Evolutionary conservation across 305 asterid genomes (phyloP), one percentile per base, ranked within the genome.

Genomic region (Solanum hybrid): DNA sequence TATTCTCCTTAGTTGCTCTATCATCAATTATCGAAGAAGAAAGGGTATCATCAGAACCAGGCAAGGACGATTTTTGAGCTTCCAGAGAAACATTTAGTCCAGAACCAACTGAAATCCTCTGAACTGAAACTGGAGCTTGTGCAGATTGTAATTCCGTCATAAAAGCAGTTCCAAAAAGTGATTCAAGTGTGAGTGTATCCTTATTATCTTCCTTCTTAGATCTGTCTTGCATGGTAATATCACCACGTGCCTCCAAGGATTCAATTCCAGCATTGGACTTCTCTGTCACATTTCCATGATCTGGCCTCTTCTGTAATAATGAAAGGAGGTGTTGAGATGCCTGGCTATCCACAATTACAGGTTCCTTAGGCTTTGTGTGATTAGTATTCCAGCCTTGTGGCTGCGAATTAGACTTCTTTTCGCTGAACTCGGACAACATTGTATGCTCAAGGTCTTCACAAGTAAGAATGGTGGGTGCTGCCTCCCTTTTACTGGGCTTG

Each of bases 361-460:
- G 89, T 89, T 77, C 94, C 87, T 93, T 94, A 83, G 88, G 67
- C 90, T 92, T 91, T 88, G 91, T 89, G 89, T 89, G 90, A 86
- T 90, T 76, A 61, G 89, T 35, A 89, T 86, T 91, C 95, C 93
- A 90, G 89, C 84, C 90, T 92, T 90, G 91, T 64, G 87, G 42
- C 51, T 83, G 89, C 82, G 94, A 93, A 61, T 83, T 86, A 89
- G 93, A 87, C 83, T 94, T 81, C 91, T 92, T 94, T 87, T 93
- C 91, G 89, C 93, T 92, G 90, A 91, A 97, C 89, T 95, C 96
- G 6, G 98, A 96, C 89, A 97, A 91, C 91, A 97, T 95, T 91
- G 97, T 92, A 90, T 95, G 98, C 92, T 97, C 99, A 90, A 97
- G 98, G 93, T 97, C 99, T 94, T 97, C 98, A 92, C 99, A 97